A percentile compares a stretch with the other conserved stretches of the same genome.
These are phyloP conservation scores for Dispira parvispora DNA, from an alignment of 192 early-diverging fungal genomes.

Conservation along the genomic window DNA sequence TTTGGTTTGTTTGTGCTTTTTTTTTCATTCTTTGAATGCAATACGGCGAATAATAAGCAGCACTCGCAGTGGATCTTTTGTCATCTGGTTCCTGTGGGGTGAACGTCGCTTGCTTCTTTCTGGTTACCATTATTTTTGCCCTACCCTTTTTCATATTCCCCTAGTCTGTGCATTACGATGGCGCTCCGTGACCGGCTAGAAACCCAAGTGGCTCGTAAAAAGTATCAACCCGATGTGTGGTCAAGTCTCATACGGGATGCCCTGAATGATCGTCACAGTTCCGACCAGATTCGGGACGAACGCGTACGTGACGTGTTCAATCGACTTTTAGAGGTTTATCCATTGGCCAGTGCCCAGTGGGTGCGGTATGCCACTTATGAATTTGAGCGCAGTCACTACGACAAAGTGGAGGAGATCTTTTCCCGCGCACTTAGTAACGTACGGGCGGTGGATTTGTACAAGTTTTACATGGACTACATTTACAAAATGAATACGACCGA, in stretches of 20 bases:
- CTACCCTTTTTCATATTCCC: no score
- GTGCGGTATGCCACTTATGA: slow-evolving; percentile 67
- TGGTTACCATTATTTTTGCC: no score
- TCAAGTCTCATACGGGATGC: background rate
- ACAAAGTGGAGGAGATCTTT: slow-evolving; percentile 70
- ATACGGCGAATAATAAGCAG: no score
- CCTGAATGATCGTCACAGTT: no score
- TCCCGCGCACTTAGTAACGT: slow-evolving; percentile 60
- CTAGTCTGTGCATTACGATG: no score
- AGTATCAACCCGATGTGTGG: background rate
- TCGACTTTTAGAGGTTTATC: slow-evolving; percentile 55
- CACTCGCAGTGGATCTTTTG: no score
- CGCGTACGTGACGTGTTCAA: slow-evolving; percentile 45
- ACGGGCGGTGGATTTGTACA: slow-evolving; percentile 77
- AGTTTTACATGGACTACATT: slow-evolving; percentile 78
- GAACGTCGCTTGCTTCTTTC: no score
- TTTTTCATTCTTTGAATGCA: no score
- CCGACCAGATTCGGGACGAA: no score
- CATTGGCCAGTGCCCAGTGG: slow-evolving; percentile 67
- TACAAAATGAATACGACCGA: slow-evolving; percentile 46
- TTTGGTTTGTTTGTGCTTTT: no score
- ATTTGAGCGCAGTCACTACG: slow-evolving; percentile 52
- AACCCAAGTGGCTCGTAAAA: background rate
- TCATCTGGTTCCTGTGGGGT: no score
- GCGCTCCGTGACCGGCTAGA: background rate